Base-by-base conservation (phyloP, 176 grass and related monocot species). In the Triticum monococcum region DNA sequence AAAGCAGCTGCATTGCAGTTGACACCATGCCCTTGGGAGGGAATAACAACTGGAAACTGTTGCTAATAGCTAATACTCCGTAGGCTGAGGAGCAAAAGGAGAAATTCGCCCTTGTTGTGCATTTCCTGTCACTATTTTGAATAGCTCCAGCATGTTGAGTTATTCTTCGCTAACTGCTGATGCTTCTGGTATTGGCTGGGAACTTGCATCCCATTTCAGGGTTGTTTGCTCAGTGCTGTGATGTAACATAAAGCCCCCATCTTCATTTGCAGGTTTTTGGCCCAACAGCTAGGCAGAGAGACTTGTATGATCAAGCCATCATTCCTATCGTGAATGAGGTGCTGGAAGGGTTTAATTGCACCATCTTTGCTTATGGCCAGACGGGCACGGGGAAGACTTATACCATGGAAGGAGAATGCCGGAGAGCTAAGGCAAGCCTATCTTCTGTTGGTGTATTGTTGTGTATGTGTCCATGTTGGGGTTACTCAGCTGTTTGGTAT, bases 291-390 rank as follows among this genome's bases (percentile, higher is more conserved):
- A 94, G 88, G 85, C 97, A 99, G 56, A 83, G 40, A 70, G 97
- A 97, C 76, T 37, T 99, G 61, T 99, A 97, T 78, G 94, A 96
- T 40, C 94, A 99, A 80, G 97, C 97, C 5, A 93, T 99, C 17
- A 91, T 97, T 43, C 97, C 97, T 16, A 99, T 99, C 78, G 97
- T 99, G 18, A 96, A 99, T 62, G 97, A 99, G 84, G 97, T 99
- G 33, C 54, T 99, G 28, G 97, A 99, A 41, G 97, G 97, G 37
- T 99, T 99, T 46, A 99, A 99, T 5, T 99, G 97, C 70, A 99
- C 97, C 46, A 99, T 99, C 43, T 99, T 99, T 13, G 97, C 97
- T 0, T 99, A 99, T 83, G 97, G 97, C 2, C 97, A 99, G 86
- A 99, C 97, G 0, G 97, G 97, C 65, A 99, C 97, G 0, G 96